These are phyloP conservation scores for Pseudogymnoascus sp. DNA, from an alignment of 2,329 filamentous ascomycete genomes.

Conservation along the genomic window DNA sequence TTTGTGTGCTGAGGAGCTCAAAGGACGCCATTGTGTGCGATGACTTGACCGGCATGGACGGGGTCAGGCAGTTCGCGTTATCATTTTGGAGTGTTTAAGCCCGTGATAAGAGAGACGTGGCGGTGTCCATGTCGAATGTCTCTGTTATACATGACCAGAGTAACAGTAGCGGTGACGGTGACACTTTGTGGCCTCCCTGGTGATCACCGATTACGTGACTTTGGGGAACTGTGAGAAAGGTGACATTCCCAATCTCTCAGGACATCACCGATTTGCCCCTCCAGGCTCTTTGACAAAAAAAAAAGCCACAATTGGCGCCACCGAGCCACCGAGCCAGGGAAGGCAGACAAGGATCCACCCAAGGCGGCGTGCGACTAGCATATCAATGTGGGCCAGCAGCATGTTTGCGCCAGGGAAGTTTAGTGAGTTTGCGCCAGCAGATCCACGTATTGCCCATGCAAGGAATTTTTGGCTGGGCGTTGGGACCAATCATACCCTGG, in stretches of 20 bases:
- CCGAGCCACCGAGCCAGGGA: neutral
- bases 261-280: neutral
- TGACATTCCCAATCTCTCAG: neutral
- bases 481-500: neutral
- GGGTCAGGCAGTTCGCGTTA: neutral
- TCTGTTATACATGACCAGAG: conserved; percentile 1
- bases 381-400: neutral
- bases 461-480: neutral
- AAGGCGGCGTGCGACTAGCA: neutral
- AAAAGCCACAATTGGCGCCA: conserved; percentile 2
- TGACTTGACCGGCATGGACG: neutral
- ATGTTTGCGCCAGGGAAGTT: neutral
- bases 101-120: conserved; percentile 2
- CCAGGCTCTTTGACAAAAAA: conserved; percentile 4
- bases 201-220: conserved; percentile 3
- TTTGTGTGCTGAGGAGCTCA: neutral
- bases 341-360: neutral
- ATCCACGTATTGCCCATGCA: conserved; percentile 1
- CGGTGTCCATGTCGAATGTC: conserved; percentile 1
- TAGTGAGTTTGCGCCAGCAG: neutral
- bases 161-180: conserved; percentile 7
- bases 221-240: neutral
- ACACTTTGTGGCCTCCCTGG: neutral
- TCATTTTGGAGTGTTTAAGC: neutral
- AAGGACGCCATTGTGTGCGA: neutral